These are phyloP conservation scores for Cytospora piceae DNA, from an alignment of 2,329 filamentous ascomycete species.

Conservation along the genomic window DNA sequence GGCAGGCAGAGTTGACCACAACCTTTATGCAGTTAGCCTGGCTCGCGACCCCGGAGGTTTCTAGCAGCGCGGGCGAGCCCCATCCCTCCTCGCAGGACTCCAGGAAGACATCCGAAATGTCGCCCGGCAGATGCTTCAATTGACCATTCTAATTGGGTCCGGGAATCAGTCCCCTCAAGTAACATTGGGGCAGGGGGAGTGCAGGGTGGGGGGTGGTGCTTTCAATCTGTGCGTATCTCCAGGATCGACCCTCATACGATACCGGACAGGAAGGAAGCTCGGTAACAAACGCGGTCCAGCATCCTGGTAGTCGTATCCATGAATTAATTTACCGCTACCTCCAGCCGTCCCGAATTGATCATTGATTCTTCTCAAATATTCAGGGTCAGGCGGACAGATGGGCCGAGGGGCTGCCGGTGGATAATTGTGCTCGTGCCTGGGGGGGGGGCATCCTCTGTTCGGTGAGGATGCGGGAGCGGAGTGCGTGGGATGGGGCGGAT, in stretches of 20 bases:
- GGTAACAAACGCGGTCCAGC: neutral
- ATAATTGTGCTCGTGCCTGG: neutral
- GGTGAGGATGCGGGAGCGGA: conserved; percentile 10
- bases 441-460: conserved; percentile 5
- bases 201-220: neutral
- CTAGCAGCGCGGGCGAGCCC: neutral
- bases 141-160: conserved; percentile 14
- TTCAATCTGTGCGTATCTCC: neutral
- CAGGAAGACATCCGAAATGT: conserved; percentile 16
- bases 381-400: neutral
- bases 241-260: conserved; percentile 8
- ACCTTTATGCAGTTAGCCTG: conserved; percentile 19
- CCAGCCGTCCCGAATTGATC: conserved; percentile 15
- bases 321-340: conserved; percentile 6
- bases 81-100: conserved; percentile 5
- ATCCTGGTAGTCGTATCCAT: neutral
- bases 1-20: conserved; percentile 15
- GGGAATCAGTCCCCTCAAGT: neutral
- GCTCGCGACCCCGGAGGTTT: conserved; percentile 2
- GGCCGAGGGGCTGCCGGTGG: conserved; percentile 1
- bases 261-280: neutral
- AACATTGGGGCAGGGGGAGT: neutral
- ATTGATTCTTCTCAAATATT: neutral
- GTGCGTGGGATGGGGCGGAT: conserved; percentile 18
- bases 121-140: conserved; percentile 12